Conservation (phyloP, 1,284 basidiomycete genomes). For the Ceratobasidium sp. region DNA sequence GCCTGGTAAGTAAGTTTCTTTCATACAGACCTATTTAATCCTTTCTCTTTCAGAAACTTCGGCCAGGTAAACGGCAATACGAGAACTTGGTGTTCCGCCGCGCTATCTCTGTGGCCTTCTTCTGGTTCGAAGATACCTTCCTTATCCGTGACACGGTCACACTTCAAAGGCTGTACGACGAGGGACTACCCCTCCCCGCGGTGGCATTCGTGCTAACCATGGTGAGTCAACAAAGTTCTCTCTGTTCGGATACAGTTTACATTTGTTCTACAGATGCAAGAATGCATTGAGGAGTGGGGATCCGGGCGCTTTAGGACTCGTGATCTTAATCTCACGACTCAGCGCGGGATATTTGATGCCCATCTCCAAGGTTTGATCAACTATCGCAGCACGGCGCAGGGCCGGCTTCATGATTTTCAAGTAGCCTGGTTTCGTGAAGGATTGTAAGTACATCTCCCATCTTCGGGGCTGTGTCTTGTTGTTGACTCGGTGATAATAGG, state of each 20-base stretch:
- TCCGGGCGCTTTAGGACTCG: not conserved
- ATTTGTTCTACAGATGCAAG: conserved; percentile 25
- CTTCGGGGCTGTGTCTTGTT: no score
- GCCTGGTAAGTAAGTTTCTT: conserved; percentile 9
- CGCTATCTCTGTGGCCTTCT: conserved; percentile 9
- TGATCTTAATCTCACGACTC: not conserved
- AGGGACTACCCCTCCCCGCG: conserved; percentile 9
- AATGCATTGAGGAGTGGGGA: conserved; percentile 16
- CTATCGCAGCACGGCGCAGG: not conserved
- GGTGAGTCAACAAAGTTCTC: not conserved
- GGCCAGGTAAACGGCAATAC: not conserved
- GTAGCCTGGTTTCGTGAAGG: no score
- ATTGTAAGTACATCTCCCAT: no score
- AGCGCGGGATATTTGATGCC: not conserved
- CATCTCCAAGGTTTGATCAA: not conserved
- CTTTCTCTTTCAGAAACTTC: not conserved
- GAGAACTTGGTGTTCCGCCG: not conserved
- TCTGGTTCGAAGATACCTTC: not conserved
- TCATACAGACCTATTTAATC: not conserved
- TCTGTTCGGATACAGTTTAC: not conserved
- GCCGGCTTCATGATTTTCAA: no score
- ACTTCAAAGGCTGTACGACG: not conserved
- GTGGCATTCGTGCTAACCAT: conserved; percentile 24
- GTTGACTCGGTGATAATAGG: no score
- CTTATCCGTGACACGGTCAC: not conserved